Conservation (phyloP, 2,329 filamentous ascomycete genomes). For the Trichoderma pleuroti region DNA sequence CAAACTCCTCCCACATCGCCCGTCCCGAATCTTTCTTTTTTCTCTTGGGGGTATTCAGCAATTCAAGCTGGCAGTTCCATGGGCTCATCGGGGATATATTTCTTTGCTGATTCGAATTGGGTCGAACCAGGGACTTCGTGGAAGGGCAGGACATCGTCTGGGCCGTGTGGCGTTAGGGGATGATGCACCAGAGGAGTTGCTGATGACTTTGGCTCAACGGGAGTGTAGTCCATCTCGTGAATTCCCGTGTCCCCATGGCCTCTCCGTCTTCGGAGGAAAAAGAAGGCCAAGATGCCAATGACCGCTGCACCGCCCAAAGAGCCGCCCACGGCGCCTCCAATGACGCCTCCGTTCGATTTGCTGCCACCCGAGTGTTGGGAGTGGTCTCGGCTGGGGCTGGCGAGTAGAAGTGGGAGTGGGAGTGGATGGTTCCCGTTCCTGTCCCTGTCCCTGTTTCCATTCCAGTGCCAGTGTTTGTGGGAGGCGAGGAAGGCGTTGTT, state of each 20-base stretch:
- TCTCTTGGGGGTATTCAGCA: not conserved
- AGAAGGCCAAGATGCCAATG: not conserved
- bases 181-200: not conserved
- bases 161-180: not conserved
- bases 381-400: not conserved
- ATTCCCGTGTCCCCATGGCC: not conserved
- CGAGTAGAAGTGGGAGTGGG: not conserved
- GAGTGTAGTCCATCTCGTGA: conserved; percentile 1
- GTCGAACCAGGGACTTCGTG: not conserved
- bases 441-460: not conserved
- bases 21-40: not conserved
- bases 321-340: not conserved
- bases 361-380: not conserved
- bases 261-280: not conserved
- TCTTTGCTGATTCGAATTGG: not conserved
- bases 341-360: not conserved
- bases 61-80: conserved; percentile 5
- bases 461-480: not conserved
- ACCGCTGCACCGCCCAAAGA: not conserved
- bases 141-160: not conserved
- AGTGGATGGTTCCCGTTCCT: not conserved
- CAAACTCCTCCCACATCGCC: not conserved
- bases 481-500: not conserved
- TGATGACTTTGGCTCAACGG: not conserved
- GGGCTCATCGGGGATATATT: not conserved